Conservation (phyloP, 768 basidiomycete genomes). For the Lentinula guzmanii region DNA sequence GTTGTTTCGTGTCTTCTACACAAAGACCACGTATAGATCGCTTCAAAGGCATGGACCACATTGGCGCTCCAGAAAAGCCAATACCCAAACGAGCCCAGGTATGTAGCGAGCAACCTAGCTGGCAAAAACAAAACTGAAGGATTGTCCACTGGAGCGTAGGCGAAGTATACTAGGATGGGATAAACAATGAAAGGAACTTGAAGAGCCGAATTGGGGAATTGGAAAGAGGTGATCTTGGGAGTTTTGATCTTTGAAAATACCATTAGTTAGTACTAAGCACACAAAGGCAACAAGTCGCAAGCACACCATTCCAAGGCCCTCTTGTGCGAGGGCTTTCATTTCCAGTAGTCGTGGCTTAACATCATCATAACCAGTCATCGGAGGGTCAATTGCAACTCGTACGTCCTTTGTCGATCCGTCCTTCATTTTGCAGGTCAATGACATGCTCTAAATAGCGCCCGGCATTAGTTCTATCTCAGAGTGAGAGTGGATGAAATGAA, state of each 20-base stretch:
- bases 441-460: slow-evolving; percentile 47
- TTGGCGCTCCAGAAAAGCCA: slow-evolving; percentile 19
- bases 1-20: slow-evolving; percentile 45
- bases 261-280: no score
- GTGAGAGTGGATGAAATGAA: not conserved
- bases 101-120: slow-evolving; percentile 23
- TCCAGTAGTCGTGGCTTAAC: slow-evolving; percentile 74
- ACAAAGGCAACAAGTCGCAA: not conserved
- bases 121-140: slow-evolving; percentile 23
- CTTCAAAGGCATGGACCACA: slow-evolving; percentile 37
- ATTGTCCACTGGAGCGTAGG: slow-evolving; percentile 16
- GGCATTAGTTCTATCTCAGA: not conserved
- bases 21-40: slow-evolving; percentile 39
- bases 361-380: slow-evolving; percentile 68
- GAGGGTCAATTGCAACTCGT: slow-evolving; percentile 60
- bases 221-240: slow-evolving; percentile 56
- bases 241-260: slow-evolving; percentile 41
- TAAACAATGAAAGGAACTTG: slow-evolving; percentile 18
- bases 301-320: slow-evolving; percentile 72
- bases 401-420: slow-evolving; percentile 41
- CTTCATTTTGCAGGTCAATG: slow-evolving; percentile 55
- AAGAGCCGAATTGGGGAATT: slow-evolving; percentile 28
- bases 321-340: slow-evolving; percentile 80
- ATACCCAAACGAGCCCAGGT: slow-evolving; percentile 18
- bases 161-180: slow-evolving; percentile 24